phyloP scores from a whole-genome alignment of 768 basidiomycete genomes.

The Exsudoporus frostii region DNA sequence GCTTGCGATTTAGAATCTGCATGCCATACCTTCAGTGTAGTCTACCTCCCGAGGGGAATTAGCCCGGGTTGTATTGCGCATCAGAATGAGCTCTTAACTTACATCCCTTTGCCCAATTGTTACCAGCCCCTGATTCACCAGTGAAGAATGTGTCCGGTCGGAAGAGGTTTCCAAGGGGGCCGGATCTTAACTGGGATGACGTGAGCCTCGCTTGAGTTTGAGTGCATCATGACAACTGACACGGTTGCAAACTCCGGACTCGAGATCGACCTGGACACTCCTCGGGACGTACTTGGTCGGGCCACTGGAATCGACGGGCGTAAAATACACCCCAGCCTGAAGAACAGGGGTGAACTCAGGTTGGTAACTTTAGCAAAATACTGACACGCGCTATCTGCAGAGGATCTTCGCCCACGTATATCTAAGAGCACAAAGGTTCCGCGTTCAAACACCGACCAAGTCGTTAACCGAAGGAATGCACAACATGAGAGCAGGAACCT shows the following conservation, averaged over 20 bases:
- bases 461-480: conserved; percentile 14
- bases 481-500: conserved; percentile 11
- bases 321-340: conserved; percentile 81
- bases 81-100: conserved; percentile 31
- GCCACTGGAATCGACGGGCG: conserved; percentile 54
- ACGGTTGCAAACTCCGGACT: conserved; percentile 79
- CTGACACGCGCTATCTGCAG: conserved; percentile 71
- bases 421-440: conserved; percentile 33
- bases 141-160: conserved; percentile 83
- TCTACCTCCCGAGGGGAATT: conserved; percentile 39
- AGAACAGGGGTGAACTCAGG: not conserved
- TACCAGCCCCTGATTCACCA: conserved; percentile 67
- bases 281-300: conserved; percentile 82
- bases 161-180: conserved; percentile 72
- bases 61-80: conserved; percentile 13
- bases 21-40: conserved; percentile 77
- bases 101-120: conserved; percentile 98
- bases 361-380: conserved; percentile 3
- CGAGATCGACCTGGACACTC: conserved; percentile 87
- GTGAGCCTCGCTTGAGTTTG: conserved; percentile 1
- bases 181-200: conserved; percentile 55
- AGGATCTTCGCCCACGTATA: conserved; percentile 70
- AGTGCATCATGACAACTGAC: conserved; percentile 40
- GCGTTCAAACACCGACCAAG: conserved; percentile 6
- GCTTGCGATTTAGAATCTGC: not conserved